Percentiles rank a stretch among this genome's conserved stretches.
Conservation (phyloP, 2,329 filamentous ascomycete genomes). For the Plenodomus biglobosus region DNA sequence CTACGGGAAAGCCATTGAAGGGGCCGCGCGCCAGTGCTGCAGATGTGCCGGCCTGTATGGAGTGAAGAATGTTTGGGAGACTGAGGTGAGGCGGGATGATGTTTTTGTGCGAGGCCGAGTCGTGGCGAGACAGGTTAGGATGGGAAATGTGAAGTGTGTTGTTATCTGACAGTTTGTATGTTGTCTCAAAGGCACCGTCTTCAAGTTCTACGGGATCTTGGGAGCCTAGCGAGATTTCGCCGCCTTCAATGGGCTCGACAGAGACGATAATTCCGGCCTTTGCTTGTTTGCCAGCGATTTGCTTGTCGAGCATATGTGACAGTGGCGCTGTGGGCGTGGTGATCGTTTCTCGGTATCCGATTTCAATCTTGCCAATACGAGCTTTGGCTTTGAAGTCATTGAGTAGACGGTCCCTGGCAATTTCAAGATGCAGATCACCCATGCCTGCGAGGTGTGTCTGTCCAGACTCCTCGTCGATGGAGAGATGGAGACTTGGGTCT, state of each 20-base stretch:
- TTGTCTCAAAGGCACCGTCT: slow-evolving; percentile 33
- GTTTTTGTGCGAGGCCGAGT: slow-evolving; percentile 43
- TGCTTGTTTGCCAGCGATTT: slow-evolving; percentile 76
- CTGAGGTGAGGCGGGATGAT: slow-evolving; percentile 58
- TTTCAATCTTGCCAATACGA: slow-evolving; percentile 85
- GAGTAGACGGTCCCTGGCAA: slow-evolving; percentile 83
- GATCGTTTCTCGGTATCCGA: slow-evolving; percentile 88
- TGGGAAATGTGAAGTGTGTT: slow-evolving; percentile 67
- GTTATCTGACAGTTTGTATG: slow-evolving; percentile 56
- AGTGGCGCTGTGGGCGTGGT: slow-evolving; percentile 59
- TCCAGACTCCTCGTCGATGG: slow-evolving; percentile 82
- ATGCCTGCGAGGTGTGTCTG: slow-evolving; percentile 94
- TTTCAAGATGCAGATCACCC: slow-evolving; percentile 94
- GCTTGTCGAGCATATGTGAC: slow-evolving; percentile 70
- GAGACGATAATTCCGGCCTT: slow-evolving; percentile 73
- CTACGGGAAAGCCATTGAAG: slow-evolving; percentile 74
- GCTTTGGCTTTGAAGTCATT: slow-evolving; percentile 86
- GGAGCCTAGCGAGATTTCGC: slow-evolving; percentile 21
- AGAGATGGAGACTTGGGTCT: slow-evolving; percentile 87
- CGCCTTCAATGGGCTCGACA: slow-evolving; percentile 61
- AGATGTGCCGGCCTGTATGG: slow-evolving; percentile 75
- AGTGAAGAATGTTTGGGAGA: slow-evolving; percentile 51
- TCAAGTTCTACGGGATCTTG: slow-evolving; percentile 25
- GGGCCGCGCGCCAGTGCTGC: slow-evolving; percentile 86
- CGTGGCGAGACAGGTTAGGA: slow-evolving; percentile 50